Evolutionary conservation across 1,284 basidiomycete species (phyloP).

Genomic region (Leccinum brunneo-olivaceum): DNA sequence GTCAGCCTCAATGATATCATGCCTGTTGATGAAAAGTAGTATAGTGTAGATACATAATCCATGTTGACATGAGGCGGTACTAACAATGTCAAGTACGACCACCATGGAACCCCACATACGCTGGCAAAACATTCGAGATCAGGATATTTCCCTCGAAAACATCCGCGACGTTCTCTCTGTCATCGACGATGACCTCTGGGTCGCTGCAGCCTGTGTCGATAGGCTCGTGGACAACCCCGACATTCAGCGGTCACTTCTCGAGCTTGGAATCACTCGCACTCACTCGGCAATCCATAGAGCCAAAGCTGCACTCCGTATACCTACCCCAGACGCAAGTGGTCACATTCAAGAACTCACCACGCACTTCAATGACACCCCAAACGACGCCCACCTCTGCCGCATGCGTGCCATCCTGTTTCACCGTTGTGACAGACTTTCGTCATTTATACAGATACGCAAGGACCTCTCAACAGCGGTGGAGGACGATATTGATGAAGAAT

Average conservation of each 20-base stretch:
- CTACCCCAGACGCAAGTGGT: constrained; percentile 6
- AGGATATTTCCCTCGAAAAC: constrained; percentile 44
- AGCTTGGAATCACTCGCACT: constrained; percentile 58
- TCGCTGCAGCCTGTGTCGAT: constrained; percentile 64
- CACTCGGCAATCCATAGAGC: constrained; percentile 41
- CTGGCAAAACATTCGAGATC: constrained; percentile 54
- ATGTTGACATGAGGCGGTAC: background rate
- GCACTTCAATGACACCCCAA: constrained; percentile 47
- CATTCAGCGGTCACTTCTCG: constrained; percentile 52
- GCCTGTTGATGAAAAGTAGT: constrained; percentile 31
- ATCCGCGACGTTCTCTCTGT: constrained; percentile 45
- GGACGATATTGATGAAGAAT: constrained; percentile 46
- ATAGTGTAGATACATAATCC: constrained; percentile 8
- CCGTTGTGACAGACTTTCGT: constrained; percentile 61
- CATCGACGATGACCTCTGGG: constrained; percentile 66
- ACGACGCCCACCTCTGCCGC: constrained; percentile 57
- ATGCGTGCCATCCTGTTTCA: constrained; percentile 57
- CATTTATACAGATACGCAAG: constrained; percentile 56
- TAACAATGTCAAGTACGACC: background rate
- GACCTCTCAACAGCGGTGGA: constrained; percentile 28
- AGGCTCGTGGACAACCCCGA: constrained; percentile 52
- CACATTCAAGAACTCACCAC: constrained; percentile 32
- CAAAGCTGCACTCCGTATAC: constrained; percentile 30
- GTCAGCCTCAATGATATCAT: no score
- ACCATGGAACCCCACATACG: constrained; percentile 35